Evolutionary conservation across 345 rosid genomes (phyloP).

Genomic region (Nephelium lappaceum): DNA sequence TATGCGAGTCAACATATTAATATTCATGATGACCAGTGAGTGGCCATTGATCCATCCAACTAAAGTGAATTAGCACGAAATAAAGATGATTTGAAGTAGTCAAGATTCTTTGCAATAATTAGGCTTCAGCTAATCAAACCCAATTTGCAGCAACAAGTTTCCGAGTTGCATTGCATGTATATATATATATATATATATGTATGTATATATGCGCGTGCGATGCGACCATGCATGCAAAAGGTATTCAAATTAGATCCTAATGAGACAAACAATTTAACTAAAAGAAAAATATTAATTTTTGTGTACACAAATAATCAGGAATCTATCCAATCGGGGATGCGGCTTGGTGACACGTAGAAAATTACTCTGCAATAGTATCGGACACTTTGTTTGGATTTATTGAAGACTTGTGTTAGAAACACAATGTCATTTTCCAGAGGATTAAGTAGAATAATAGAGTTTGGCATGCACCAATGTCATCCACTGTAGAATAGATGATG

Average conservation of each 20-base stretch:
- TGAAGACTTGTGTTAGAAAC: background rate
- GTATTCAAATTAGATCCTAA: too few species aligned
- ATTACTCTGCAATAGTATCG: background rate
- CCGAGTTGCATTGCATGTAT: background rate
- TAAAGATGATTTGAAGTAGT: background rate
- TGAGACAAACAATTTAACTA: too few species aligned
- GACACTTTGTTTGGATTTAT: background rate
- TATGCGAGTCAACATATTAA: background rate
- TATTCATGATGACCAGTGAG: background rate
- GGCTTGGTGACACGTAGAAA: background rate
- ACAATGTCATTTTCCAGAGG: conserved; percentile 1
- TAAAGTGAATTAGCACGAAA: background rate
- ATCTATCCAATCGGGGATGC: background rate
- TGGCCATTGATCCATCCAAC: background rate
- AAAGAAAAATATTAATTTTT: too few species aligned
- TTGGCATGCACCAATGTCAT: background rate
- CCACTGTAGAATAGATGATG: background rate
- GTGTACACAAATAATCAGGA: too few species aligned
- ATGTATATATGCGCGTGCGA: too few species aligned
- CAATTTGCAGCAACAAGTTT: too few species aligned
- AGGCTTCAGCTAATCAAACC: background rate
- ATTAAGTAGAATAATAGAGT: background rate
- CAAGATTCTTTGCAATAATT: background rate
- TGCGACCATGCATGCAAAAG: too few species aligned
- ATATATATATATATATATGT: too few species aligned